A percentile compares a stretch with the other conserved stretches of the same genome.
phyloP scores from a whole-genome alignment of 2,329 filamentous ascomycete species.

The Apiospora hydei region DNA sequence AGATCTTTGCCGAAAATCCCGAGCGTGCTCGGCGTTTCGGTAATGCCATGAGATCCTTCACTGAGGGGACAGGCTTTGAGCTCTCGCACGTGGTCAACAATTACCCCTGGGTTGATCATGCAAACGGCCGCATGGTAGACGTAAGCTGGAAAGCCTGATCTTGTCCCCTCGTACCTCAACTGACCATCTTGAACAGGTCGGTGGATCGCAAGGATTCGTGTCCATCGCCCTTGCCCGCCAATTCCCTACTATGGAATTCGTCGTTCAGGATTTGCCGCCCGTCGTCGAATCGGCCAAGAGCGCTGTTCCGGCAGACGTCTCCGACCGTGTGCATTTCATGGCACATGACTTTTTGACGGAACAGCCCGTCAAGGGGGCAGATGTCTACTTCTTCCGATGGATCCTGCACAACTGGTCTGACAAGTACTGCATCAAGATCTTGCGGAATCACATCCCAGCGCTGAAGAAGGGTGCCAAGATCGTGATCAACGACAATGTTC shows the following conservation, averaged over 20 bases:
- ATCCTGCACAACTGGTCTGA: constrained; percentile 22
- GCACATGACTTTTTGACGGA: neutral
- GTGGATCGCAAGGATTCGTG: constrained; percentile 30
- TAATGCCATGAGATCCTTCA: constrained; percentile 32
- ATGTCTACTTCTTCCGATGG: constrained; percentile 6
- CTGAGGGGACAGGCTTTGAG: neutral
- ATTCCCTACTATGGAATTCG: constrained; percentile 29
- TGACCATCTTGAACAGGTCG: constrained; percentile 26
- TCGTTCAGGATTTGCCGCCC: constrained; percentile 41
- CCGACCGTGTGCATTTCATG: neutral
- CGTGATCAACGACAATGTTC: constrained; percentile 1
- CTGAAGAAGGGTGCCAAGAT: constrained; percentile 11
- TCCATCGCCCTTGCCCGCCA: constrained; percentile 28
- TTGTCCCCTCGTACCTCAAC: neutral
- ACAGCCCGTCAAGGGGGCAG: neutral
- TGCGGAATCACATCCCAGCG: neutral
- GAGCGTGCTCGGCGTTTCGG: constrained; percentile 34
- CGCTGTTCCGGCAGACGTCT: constrained; percentile 18
- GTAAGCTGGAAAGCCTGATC: constrained; percentile 24
- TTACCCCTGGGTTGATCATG: constrained; percentile 32
- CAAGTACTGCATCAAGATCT: constrained; percentile 12
- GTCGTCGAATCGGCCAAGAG: constrained; percentile 24
- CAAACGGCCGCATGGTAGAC: constrained; percentile 29
- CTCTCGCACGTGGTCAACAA: constrained; percentile 33
- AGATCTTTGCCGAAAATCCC: constrained; percentile 31